Percentiles rank a stretch among this genome's conserved stretches.
Evolutionary conservation across 495 filamentous ascomycete species (phyloP).

Genomic region (Haplographium delicatum): DNA sequence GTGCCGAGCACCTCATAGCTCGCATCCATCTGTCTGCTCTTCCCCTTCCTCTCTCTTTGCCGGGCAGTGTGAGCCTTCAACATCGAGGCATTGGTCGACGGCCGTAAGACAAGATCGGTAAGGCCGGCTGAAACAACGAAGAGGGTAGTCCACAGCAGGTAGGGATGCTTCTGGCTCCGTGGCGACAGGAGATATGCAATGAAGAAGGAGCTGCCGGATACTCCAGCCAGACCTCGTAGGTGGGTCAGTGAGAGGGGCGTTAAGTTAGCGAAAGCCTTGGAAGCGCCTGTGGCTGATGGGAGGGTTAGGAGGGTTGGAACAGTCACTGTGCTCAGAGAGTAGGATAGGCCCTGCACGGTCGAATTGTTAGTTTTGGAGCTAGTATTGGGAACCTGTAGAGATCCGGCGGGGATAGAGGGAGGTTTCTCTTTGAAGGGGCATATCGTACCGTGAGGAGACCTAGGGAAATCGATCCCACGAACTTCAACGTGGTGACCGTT

Average conservation of each 20-base stretch:
- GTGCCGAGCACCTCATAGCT: constrained; percentile 61
- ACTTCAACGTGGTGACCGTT: constrained; percentile 72
- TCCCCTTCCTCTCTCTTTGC: constrained; percentile 23
- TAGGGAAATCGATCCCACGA: constrained; percentile 81
- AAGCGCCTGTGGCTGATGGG: constrained; percentile 61
- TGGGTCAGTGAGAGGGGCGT: constrained; percentile 53
- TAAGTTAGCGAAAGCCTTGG: constrained; percentile 58
- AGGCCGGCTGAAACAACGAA: constrained; percentile 52
- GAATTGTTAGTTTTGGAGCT: background rate
- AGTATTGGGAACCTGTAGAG: background rate
- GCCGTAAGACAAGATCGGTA: constrained; percentile 46
- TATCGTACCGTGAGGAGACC: constrained; percentile 62
- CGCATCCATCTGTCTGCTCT: constrained; percentile 41
- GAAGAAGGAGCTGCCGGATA: constrained; percentile 59
- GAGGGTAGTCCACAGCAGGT: constrained; percentile 71
- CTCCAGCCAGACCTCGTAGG: constrained; percentile 51
- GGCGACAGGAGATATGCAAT: constrained; percentile 72
- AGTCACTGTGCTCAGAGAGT: constrained; percentile 66
- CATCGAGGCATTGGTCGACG: background rate
- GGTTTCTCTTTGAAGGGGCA: constrained; percentile 51
- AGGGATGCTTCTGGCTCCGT: constrained; percentile 67
- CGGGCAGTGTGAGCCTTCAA: constrained; percentile 32
- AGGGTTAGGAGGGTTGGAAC: constrained; percentile 73
- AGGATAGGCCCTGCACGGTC: constrained; percentile 68
- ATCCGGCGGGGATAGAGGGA: constrained; percentile 15